A percentile compares a stretch with the other conserved stretches of the same genome.
These are phyloP conservation scores for Thymus quinquecostatus DNA, from an alignment of 257 asterid species.

Conservation along the genomic window DNA sequence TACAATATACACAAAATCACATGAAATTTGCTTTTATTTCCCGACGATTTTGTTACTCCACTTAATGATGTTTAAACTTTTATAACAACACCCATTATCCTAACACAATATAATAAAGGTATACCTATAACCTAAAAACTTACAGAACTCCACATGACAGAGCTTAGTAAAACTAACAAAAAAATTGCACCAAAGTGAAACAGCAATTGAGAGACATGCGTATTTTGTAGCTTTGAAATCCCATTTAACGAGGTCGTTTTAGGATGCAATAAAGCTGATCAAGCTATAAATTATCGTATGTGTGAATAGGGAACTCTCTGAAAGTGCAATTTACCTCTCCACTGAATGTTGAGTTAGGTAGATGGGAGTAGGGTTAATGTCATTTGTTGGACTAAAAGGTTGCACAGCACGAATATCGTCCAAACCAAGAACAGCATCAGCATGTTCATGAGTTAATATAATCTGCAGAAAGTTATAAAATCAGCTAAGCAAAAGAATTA, in stretches of 20 bases:
- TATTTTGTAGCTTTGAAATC: not conserved
- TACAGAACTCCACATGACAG: not conserved
- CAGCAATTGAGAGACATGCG: slow-evolving; percentile 2
- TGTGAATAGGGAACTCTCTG: not conserved
- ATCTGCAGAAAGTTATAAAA: slow-evolving; percentile 55
- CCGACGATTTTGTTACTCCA: slow-evolving; percentile 17
- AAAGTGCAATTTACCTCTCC: slow-evolving; percentile 66
- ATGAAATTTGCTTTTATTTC: not conserved
- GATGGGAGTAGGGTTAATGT: slow-evolving; percentile 84
- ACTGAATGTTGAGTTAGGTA: slow-evolving; percentile 72
- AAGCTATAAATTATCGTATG: slow-evolving; percentile 6
- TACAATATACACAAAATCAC: not conserved
- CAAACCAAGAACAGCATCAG: slow-evolving; percentile 98
- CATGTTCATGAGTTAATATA: slow-evolving; percentile 96
- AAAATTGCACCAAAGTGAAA: slow-evolving; percentile 5
- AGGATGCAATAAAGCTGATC: slow-evolving; percentile 15
- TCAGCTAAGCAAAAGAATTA: slow-evolving; percentile 18
- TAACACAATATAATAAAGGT: too few species aligned
- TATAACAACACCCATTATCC: too few species aligned
- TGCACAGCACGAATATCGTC: slow-evolving; percentile 93
- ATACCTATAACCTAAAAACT: not conserved
- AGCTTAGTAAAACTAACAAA: slow-evolving; percentile 1
- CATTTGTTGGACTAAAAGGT: slow-evolving; percentile 90
- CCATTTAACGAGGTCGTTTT: not conserved
- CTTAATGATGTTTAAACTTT: not conserved